Evolutionary conservation across 2,329 filamentous ascomycete species (phyloP).

Genomic region (Alternaria atra): DNA sequence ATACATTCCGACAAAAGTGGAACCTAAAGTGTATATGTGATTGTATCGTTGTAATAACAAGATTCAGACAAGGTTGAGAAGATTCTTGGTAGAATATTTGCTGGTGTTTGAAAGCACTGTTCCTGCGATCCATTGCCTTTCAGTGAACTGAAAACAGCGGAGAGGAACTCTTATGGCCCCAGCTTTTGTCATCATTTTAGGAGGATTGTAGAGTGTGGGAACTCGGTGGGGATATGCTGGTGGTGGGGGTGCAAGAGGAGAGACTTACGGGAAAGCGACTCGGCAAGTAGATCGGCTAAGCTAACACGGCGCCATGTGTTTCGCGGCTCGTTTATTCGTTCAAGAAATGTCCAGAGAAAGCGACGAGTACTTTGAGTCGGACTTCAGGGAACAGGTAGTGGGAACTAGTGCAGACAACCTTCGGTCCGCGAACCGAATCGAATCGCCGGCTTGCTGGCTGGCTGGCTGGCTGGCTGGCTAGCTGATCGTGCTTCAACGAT

Average conservation of each 20-base stretch:
- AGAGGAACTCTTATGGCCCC: conserved; percentile 46
- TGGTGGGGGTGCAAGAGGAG: no score
- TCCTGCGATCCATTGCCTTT: conserved; percentile 25
- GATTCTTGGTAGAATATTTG: conserved; percentile 27
- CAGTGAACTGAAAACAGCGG: background rate
- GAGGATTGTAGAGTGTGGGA: background rate
- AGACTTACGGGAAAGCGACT: background rate
- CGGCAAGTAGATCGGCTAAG: background rate
- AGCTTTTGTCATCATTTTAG: conserved; percentile 44
- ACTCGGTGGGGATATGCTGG: no score
- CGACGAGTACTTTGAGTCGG: background rate
- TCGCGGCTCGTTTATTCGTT: background rate
- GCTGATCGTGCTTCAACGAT: background rate
- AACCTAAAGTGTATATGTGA: background rate
- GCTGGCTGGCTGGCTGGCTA: no score
- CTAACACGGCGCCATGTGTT: background rate
- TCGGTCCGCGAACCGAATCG: background rate
- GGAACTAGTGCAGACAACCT: background rate
- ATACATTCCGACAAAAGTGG: background rate
- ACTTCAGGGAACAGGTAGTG: background rate
- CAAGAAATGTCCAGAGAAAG: background rate
- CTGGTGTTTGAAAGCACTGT: conserved; percentile 35
- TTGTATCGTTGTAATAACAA: background rate
- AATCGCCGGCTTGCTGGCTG: background rate
- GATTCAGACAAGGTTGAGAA: conserved; percentile 37